Base-by-base conservation (phyloP, 75 land plant genomes). In the Picea glauca region DNA sequence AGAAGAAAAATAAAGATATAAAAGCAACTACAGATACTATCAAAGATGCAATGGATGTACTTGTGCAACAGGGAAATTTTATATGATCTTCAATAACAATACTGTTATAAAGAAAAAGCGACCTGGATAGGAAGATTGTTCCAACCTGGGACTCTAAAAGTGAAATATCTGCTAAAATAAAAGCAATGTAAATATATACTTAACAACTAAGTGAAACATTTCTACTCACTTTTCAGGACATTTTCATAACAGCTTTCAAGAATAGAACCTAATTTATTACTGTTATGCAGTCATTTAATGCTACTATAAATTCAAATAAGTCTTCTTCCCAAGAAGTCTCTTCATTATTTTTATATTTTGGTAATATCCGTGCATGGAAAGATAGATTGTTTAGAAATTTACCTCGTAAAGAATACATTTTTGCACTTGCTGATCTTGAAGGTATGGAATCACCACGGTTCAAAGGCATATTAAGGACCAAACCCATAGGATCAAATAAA, bases 401-500 rank as follows among this genome's bases (percentile, higher is more conserved):
- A 96, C 99, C 99, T 79, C 38, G 83, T 82, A 96, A 74, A 70
- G 93, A 85, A 78, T 88, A 96, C 76, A 90, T 80, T 74, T 87
- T 94, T 15, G 93, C 93, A 21, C 73, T 72, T 58, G 88, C 81
- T 56, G 33, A 79, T 66, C 76, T 65, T 38, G 80, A 68, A 46
- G 83, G 56, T 60, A 58, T 18, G 56, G 88, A 74, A 57, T 89
- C 88, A n/a, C 76, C 82, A 75, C 58, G 85, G 74, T 63, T 77
- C 58, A 87, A 79, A 72, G 97, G 77, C n/a, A 83, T 65, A 81
- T 84, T 62, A 56, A 94, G 84, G 23, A 90, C 88, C 68, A 84
- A 56, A 20, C 99, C 99, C 78, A 79, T 84, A 18, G 99, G 99
- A 84, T 96, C 99, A 81, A 96, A 96, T 1, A 96, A 84, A 72